Base-by-base conservation (phyloP, 768 basidiomycete species). In the Auricularia auricula-judae region DNA sequence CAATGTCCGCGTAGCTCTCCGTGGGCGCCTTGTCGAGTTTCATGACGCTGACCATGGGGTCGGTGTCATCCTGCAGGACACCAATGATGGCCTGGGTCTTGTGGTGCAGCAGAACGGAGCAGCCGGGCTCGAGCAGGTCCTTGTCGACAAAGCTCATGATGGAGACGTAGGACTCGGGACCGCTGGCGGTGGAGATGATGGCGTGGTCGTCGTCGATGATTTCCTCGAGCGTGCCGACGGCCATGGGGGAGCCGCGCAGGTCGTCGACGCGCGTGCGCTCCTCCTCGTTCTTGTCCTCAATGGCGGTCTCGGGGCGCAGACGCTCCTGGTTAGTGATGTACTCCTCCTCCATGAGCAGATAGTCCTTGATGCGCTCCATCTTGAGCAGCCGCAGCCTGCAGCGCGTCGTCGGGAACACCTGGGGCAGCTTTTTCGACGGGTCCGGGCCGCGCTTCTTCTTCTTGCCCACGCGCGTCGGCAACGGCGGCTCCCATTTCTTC, bases 101-200 rank as follows among this genome's bases (percentile, higher is more conserved):
- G 80, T 99, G 94, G 71, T 99, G 96, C 39, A 98, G 77, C 35
- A 99, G 76, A 2, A 99, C 94, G 65, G 93, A 86, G 73, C 97
- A 98, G 1, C 93, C 92, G 4, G 97, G 97, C 74, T 99, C 97
- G 62, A 99, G 81, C 42, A 95, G 78, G 72, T 98, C 96, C 78
- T 98, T 98, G 86, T 98, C 95, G 71, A 98, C 95, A 72, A 93
- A 94, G 65, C 88, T 91, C 91, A 97, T 92, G 73, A 98, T 97
- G 29, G 93, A 88, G 67, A 98, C 94, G 75, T 98, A 98, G 74
- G 87, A 93, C 73, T 98, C 97, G 33, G 96, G 94, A 2, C 96
- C 95, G 47, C 90, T 91, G 29, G 93, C 86, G 8, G 93, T 91
- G 74, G 90, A 92, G 72, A 99, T 88, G 74, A 99, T 98, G n/a